Evolutionary conservation across 495 filamentous ascomycete genomes (phyloP), one percentile per base, ranked within the genome.

Genomic region (Clavariopsis aquatica): DNA sequence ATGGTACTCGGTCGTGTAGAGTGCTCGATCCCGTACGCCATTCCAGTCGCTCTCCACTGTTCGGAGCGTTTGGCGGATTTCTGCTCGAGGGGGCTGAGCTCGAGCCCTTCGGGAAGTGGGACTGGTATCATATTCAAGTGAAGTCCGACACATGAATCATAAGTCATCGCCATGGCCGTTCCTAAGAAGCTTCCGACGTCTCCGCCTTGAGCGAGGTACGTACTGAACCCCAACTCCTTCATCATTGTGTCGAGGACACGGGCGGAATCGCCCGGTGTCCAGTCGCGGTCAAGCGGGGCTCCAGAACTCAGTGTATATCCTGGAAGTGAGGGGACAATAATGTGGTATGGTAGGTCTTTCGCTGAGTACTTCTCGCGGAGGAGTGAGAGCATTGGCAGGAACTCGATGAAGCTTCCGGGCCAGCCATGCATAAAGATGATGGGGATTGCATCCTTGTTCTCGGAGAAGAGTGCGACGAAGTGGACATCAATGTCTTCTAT

Each of bases 201-300:
- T 17, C 87, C 88, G 1, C 88, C 87, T 65, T 89, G 84, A 0
- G 79, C 81, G 27, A 89, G 73, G 70, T 90, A 90, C 1, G 74
- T 73, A 6, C 72, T 77, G 56, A 89, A 87, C 0, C 87, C 86
- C 1, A 89, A 72, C 20, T 76, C 75, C 17, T 75, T 73, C 85
- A 89, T 88, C 4, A 90, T 67, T 36, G 79, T 71, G 72, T 89
- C 73, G 10, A 89, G 55, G 3, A 87, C 69, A 17, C 76, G 75
- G 7, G 82, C 75, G 1, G 77, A 72, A 27, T 82, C 78, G 0
- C 65, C 24, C 1, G 76, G 69, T 8, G 47, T 72, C 56, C 83
- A 83, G 57, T 88, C 75, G 6, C 67, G 71, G 49, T 83, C 76
- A 7, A 84, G 52, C 0, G 82, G 81, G 12, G 80, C 78, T 0